Base-by-base conservation (phyloP, 129 eudicot genomes). In the Rutidosis leptorrhynchoides region DNA sequence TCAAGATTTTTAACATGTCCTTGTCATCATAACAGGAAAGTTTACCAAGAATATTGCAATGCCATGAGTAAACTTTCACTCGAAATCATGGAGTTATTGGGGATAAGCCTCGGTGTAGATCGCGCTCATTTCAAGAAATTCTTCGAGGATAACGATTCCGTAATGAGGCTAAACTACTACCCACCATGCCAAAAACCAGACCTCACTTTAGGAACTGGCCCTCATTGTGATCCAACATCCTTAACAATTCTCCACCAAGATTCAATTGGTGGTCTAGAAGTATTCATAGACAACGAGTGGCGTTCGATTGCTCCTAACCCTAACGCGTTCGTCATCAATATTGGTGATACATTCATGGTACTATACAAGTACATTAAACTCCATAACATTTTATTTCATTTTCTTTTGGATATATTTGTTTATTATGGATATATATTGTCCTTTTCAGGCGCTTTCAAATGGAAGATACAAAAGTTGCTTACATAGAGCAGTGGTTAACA, bases 261-360 rank as follows among this genome's bases (percentile, higher is more conserved):
- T 68, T 70, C 81, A 1, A 87, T 85, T 49, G 87, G 84, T 49
- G 91, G 91, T 51, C 85, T 85, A 42, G 81, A 85, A 75, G 91
- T 85, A 70, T 85, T 85, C 58, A 79, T 73, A 32, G 91, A 85
- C 53, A 75, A 78, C 24, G 74, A 85, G 61, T 85, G 91, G 91
- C 83, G 82, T 4, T 82, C 85, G 24, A 74, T 85, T 17, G 60
- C 66, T 25, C 91, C 91, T 1, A 79, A 77, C 62, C 67, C 57
- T 25, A 82, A 69, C 14, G 79, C 91, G 54, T 84, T 84, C 42
- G 82, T 84, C 53, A 64, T 84, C 14, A 84, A 81, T 78, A 76
- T 84, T 21, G 91, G 91, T 60, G 91, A 85, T 78, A 85, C 91
- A 23, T 85, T 85, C 83, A 85, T 77, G 91, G 91, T 85, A 76